Evolutionary conservation across 2,329 filamentous ascomycete genomes (phyloP).

Genomic region (Macrophomina tecta): DNA sequence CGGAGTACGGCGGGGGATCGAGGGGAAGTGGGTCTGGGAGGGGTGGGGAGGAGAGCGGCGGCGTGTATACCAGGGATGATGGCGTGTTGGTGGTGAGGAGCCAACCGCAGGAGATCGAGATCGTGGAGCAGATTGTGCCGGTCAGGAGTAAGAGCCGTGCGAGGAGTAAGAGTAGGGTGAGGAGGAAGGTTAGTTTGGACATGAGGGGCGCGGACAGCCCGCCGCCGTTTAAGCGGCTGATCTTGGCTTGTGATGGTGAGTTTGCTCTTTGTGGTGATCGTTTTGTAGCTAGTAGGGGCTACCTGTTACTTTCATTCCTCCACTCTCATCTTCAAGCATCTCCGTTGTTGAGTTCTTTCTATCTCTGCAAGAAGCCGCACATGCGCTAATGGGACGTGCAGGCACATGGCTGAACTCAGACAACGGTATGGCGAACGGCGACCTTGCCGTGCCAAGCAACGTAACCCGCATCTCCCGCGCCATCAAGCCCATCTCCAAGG

Average conservation of each 20-base stretch:
- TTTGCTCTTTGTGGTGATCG: neutral
- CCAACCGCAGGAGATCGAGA: conserved; percentile 24
- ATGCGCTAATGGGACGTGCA: conserved; percentile 15
- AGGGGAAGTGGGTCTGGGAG: neutral
- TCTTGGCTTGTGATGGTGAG: conserved; percentile 48
- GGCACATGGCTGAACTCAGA: conserved; percentile 59
- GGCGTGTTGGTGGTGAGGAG: conserved; percentile 19
- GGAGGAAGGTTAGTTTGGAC: conserved; percentile 25
- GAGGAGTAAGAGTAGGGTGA: conserved; percentile 21
- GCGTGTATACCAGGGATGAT: conserved; percentile 21
- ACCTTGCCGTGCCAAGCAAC: conserved; percentile 44
- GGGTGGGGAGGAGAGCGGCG: neutral
- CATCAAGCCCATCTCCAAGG: conserved; percentile 39
- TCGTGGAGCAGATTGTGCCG: conserved; percentile 22
- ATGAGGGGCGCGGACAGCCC: conserved; percentile 22
- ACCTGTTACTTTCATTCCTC: neutral
- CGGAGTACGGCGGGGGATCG: neutral
- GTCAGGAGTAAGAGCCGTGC: conserved; percentile 5
- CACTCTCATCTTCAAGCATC: neutral
- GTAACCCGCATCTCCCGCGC: conserved; percentile 48
- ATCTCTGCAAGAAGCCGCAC: too few relatives aligned
- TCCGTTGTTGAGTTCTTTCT: too few relatives aligned
- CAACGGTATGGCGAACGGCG: conserved; percentile 51
- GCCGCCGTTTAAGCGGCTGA: conserved; percentile 41
- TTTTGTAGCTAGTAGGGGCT: neutral